phyloP scores from a whole-genome alignment of 495 filamentous ascomycete species.

The Penicillium nucicola region DNA sequence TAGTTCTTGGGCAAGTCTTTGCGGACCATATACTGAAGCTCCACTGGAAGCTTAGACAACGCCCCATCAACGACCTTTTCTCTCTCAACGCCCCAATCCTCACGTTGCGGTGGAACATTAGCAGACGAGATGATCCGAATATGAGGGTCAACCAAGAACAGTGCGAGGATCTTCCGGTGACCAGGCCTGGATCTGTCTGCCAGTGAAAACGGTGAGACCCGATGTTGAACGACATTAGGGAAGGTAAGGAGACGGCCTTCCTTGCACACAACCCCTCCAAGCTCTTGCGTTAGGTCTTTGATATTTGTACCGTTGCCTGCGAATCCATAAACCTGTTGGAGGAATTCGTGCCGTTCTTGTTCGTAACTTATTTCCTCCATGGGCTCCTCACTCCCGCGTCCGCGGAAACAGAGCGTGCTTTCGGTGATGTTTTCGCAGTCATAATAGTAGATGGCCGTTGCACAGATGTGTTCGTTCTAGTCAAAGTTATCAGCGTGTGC shows the following conservation, averaged over 20 bases:
- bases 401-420: slow-evolving; percentile 51
- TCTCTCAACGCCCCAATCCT: slow-evolving; percentile 33
- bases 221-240: slow-evolving; percentile 47
- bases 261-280: slow-evolving; percentile 29
- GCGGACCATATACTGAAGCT: slow-evolving; percentile 12
- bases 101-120: slow-evolving; percentile 54
- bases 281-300: slow-evolving; percentile 26
- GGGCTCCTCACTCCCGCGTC: slow-evolving; percentile 17
- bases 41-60: neutral
- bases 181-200: slow-evolving; percentile 49
- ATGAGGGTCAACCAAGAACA: slow-evolving; percentile 57
- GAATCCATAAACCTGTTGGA: slow-evolving; percentile 32
- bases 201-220: slow-evolving; percentile 49
- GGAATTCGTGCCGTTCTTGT: slow-evolving; percentile 29
- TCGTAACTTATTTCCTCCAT: slow-evolving; percentile 16
- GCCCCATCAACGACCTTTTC: neutral
- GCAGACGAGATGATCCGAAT: slow-evolving; percentile 51
- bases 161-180: slow-evolving; percentile 53
- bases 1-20: slow-evolving; percentile 22
- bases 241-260: slow-evolving; percentile 34
- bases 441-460: slow-evolving; percentile 62
- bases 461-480: slow-evolving; percentile 55
- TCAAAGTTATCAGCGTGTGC: neutral
- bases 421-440: slow-evolving; percentile 59
- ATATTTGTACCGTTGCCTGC: neutral